Base-by-base conservation (phyloP, 805 yeast genomes). In the Yamadazyma paraphyllophila region DNA sequence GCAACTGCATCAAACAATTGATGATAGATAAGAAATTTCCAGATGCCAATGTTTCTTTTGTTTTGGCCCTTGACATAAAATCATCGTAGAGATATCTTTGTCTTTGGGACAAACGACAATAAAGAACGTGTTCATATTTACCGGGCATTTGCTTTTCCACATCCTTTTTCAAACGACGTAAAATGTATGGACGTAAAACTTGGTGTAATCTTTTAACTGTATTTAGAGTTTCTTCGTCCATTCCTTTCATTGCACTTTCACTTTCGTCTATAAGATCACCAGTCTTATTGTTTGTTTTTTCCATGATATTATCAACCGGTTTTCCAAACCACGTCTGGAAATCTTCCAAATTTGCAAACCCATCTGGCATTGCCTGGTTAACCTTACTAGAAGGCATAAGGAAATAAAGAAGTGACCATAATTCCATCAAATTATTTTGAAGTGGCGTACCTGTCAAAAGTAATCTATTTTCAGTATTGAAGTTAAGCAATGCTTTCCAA, bases 101-200 rank as follows among this genome's bases (percentile, higher is more conserved):
- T 52, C 99, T 78, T 57, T 94, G 90, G 1, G 97, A 90, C 37
- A 94, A 69, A 24, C 96, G 79, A 69, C 99, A 95, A 61, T 87
- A 88, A 5, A 94, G 83, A 47, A 94, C 83, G 63, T 94, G 99
- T 62, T 94, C 99, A 63, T 90, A 88, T 60, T 94, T 94, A 0
- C 87, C 97, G 1, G 99, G 99, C 99, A 94, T 94, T 65, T 94
- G 99, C 59, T 92, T 90, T 58, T 94, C 99, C 11, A 94, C 99
- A 65, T 94, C 99, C 15, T 88, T 89, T 62, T 94, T 94, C 59
- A 94, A 76, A 53, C 99, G 82, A 62, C 99, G 81, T 48, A 94
- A 70, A 33, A 94, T 69, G 58, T 92, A 94, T 0, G 99, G 99
- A 52, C 99, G 79, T 54, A 94, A 70, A 15, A 94, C 96, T 62